phyloP scores from a whole-genome alignment of 2,329 filamentous ascomycete species.

The Aspergillus tamarii region DNA sequence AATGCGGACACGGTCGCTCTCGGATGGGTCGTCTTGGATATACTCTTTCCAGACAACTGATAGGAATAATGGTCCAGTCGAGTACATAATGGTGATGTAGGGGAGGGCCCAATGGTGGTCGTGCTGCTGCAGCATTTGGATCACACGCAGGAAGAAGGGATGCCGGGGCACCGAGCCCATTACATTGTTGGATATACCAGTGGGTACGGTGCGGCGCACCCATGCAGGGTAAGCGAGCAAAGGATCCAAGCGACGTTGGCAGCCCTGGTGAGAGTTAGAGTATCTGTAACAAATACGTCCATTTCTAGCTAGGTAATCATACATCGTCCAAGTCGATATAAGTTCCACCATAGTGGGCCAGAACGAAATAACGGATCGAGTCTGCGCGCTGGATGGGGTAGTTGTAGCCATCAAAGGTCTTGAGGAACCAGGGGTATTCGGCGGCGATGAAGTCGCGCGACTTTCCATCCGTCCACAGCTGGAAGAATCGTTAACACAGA shows the following conservation, averaged over 20 bases:
- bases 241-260: not conserved
- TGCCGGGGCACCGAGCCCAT: not conserved
- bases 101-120: not conserved
- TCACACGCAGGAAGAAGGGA: not conserved
- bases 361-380: not conserved
- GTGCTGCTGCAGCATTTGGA: not conserved
- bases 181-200: not conserved
- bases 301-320: too few species aligned
- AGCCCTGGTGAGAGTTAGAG: not conserved
- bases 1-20: not conserved
- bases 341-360: not conserved
- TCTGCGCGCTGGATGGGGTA: not conserved
- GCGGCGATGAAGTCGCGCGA: too few species aligned
- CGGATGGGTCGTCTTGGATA: not conserved
- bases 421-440: slow-evolving; percentile 13
- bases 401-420: not conserved
- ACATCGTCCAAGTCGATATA: not conserved
- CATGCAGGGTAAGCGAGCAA: not conserved
- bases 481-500: too few species aligned
- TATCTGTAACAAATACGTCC: too few species aligned
- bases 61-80: not conserved
- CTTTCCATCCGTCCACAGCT: too few species aligned
- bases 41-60: not conserved
- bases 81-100: not conserved
- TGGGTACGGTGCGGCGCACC: not conserved